phyloP scores from a whole-genome alignment of 169 alveolate genomes.

The Hepatocystis sp. region DNA sequence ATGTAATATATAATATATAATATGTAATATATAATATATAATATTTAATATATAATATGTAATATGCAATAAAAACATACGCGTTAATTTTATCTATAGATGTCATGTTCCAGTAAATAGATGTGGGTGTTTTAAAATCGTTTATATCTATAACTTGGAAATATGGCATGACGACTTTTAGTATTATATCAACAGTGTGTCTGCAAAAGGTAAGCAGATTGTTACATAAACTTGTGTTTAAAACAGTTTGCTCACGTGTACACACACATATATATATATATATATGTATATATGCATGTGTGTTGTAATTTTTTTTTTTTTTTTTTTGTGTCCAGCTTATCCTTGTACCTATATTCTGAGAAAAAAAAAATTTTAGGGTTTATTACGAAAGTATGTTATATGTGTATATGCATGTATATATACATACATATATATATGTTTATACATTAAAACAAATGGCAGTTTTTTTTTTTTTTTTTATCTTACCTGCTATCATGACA shows the following conservation, averaged over 20 bases:
- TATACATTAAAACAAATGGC: no score
- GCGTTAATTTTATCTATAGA: conserved; percentile 48
- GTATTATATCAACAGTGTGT: conserved; percentile 31
- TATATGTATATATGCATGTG: neutral
- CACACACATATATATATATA: no score
- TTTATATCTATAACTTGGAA: conserved; percentile 67
- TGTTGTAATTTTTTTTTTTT: conserved; percentile 3
- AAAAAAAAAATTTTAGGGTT: conserved; percentile 1
- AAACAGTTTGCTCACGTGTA: neutral
- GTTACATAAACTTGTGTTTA: neutral
- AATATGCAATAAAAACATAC: conserved; percentile 13
- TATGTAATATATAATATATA: no score
- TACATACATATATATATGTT: neutral
- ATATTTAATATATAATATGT: no score
- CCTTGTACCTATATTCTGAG: conserved; percentile 50
- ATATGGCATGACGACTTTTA: conserved; percentile 71
- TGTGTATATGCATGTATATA: neutral
- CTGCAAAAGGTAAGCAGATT: conserved; percentile 23
- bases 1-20: no score
- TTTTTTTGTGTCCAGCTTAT: conserved; percentile 2
- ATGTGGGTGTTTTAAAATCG: conserved; percentile 64
- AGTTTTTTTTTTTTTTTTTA: conserved; percentile 2
- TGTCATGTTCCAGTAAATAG: conserved; percentile 68
- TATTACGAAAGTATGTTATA: neutral
- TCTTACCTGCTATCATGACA: conserved; percentile 65